phyloP scores from a whole-genome alignment of 2,329 filamentous ascomycete genomes.

The Exserohilum turcica region DNA sequence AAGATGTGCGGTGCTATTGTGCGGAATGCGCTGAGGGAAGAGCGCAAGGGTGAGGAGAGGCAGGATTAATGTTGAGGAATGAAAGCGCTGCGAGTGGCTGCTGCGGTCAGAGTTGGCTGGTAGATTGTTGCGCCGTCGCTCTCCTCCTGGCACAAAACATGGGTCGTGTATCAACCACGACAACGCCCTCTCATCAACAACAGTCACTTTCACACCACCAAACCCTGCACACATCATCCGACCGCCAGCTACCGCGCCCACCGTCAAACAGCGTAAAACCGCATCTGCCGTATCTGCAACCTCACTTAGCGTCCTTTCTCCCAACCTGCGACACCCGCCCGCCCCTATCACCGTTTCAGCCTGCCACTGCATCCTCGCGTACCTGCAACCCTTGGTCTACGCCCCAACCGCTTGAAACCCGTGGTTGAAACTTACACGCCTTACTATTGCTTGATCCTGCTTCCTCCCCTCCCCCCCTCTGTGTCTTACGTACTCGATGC shows the following conservation, averaged over 20 bases:
- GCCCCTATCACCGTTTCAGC: neutral
- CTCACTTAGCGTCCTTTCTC: neutral
- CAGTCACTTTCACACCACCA: neutral
- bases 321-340: neutral
- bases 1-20: slow-evolving; percentile 68
- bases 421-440: too few species aligned
- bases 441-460: too few species aligned
- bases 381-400: neutral
- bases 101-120: too few species aligned
- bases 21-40: slow-evolving; percentile 63
- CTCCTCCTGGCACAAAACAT: too few species aligned
- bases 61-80: too few species aligned
- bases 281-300: too few species aligned
- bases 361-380: neutral
- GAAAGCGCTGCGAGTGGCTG: too few species aligned
- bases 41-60: slow-evolving; percentile 45
- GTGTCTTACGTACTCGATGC: neutral
- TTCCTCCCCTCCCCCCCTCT: neutral
- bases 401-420: too few species aligned
- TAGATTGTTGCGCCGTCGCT: too few species aligned
- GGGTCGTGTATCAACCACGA: too few species aligned
- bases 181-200: too few species aligned
- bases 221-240: neutral
- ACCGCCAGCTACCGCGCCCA: neutral
- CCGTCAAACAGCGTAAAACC: neutral